phyloP scores from a whole-genome alignment of 73 alveolate species.

The Stentor roeselii region DNA sequence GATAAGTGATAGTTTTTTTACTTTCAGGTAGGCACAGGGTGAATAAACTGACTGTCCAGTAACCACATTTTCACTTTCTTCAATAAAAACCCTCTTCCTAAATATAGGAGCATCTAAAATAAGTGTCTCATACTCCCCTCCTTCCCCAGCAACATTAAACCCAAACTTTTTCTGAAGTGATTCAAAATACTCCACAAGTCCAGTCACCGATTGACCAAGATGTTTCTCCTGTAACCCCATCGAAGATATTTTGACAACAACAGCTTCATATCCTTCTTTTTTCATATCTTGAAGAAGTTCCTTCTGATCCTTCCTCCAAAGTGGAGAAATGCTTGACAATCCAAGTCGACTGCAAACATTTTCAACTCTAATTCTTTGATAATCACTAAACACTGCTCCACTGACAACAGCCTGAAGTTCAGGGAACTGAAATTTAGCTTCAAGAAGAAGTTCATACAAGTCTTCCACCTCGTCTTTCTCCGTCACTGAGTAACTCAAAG shows the following conservation, averaged over 20 bases:
- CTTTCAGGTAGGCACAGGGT: constrained; percentile 45
- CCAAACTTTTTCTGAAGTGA: constrained; percentile 55
- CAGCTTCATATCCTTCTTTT: constrained; percentile 81
- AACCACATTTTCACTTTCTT: constrained; percentile 2
- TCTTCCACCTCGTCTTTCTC: constrained; percentile 96
- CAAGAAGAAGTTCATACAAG: constrained; percentile 73
- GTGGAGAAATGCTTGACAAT: constrained; percentile 73
- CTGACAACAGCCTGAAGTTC: constrained; percentile 87
- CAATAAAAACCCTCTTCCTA: constrained; percentile 46
- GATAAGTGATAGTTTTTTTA: constrained; percentile 32
- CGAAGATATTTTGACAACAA: constrained; percentile 85
- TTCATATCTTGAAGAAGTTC: constrained; percentile 89
- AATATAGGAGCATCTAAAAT: constrained; percentile 92
- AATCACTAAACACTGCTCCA: constrained; percentile 93
- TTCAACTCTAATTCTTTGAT: constrained; percentile 95
- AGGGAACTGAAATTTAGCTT: constrained; percentile 68
- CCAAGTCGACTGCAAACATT: constrained; percentile 85
- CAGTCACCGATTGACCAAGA: constrained; percentile 57
- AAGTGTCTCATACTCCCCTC: constrained; percentile 97
- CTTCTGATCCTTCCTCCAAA: constrained; percentile 90
- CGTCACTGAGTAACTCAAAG: constrained; percentile 30
- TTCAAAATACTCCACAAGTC: constrained; percentile 53
- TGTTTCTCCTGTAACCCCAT: constrained; percentile 74
- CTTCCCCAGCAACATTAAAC: constrained; percentile 98
- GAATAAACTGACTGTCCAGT: background rate